Base-by-base conservation (phyloP, 2,329 filamentous ascomycete species). In the Cordyceps cicadae region DNA sequence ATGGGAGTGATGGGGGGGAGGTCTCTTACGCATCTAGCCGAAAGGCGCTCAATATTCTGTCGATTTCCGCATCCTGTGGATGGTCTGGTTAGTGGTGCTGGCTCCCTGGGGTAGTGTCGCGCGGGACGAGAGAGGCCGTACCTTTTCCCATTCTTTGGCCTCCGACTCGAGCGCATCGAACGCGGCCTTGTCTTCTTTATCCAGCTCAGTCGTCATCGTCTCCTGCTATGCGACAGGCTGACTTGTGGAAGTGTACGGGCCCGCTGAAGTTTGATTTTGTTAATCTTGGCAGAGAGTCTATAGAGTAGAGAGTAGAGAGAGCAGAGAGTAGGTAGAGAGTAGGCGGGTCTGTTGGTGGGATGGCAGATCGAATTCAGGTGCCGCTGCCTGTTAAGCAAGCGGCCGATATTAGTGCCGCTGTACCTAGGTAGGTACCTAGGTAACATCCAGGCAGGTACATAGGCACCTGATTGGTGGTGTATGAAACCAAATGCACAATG, bases 41-140 rank as follows among this genome's bases (percentile, higher is more conserved):
- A 75, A 99, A 99, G 53, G 92, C 90, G 69, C 88, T 89, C 66
- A 96, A 81, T 67, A 99, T 99, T 63, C 93, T 89, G 70, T 96
- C 90, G 69, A 97, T 97, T 73, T 97, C 93, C 62, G 89, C 87
- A 82, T 97, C 94, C 89, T 96, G 65, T 9, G 3, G 15, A n/a
- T 24, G 17, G n/a, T n/a, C 37, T 53, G 48, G 39, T 57, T 50
- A 57, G 59, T 54, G 39, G 17, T 15, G 19, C 8, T 32, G 26
- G 6, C n/a, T n/a, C 29, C 29, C 24, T 24, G 29, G 29, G 29
- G 29, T 3, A 26, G 14, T 48, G 32, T 54, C 50, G 58, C 50
- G 58, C 58, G 58, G 54, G 41, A 54, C 41, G 3, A 17, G 45
- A 12, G 14, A 19, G 9, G 37, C 72, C 29, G 73, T 69, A 87